phyloP scores from a whole-genome alignment of 331 rosid species.

The Erythrophleum ivorense region DNA sequence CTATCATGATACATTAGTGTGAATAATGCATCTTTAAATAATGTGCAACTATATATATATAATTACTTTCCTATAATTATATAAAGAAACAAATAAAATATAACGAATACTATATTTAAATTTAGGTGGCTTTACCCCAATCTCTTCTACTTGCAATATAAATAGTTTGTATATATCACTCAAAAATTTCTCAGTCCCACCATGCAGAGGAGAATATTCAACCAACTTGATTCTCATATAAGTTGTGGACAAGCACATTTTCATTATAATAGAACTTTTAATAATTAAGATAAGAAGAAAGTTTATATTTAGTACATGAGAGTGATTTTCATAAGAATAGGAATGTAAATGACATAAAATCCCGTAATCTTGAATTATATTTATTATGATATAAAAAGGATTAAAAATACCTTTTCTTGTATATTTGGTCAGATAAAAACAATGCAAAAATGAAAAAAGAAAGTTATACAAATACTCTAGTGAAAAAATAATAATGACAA shows the following conservation, averaged over 20 bases:
- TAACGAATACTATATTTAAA: background rate
- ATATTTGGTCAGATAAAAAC: background rate
- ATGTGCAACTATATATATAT: background rate
- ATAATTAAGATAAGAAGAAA: background rate
- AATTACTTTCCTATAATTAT: background rate
- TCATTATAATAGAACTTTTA: background rate
- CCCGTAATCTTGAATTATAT: background rate
- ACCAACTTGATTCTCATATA: background rate
- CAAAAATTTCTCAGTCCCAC: background rate
- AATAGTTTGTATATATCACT: too few species aligned
- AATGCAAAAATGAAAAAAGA: background rate
- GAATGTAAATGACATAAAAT: background rate
- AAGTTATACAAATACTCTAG: background rate
- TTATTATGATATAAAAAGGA: background rate
- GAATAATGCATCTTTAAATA: background rate
- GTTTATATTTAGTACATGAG: background rate
- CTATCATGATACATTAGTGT: background rate
- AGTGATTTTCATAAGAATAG: background rate
- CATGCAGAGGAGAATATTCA: background rate
- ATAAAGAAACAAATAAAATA: background rate
- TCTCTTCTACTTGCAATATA: background rate
- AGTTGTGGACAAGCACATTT: background rate
- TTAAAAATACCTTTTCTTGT: background rate
- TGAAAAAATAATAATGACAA: background rate
- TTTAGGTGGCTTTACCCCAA: background rate